Conservation (phyloP, 768 basidiomycete species). For the Sarcodon aspratus region DNA sequence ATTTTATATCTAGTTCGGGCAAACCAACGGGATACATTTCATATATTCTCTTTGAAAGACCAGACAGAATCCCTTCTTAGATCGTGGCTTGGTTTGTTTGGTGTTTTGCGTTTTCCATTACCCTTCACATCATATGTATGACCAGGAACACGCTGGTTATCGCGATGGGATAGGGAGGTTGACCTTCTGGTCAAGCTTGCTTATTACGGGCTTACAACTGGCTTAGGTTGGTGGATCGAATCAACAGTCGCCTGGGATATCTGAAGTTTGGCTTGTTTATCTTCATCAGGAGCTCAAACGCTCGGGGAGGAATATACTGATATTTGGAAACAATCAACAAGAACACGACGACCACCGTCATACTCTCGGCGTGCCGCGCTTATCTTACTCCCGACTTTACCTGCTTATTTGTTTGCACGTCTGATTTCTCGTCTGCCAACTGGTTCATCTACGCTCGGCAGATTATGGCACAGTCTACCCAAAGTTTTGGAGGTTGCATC, state of each 20-base stretch:
- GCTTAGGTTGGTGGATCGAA: slow-evolving; percentile 40
- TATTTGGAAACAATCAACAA: slow-evolving; percentile 59
- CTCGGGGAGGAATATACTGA: slow-evolving; percentile 89
- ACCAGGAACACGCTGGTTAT: slow-evolving; percentile 70
- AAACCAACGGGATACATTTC: slow-evolving; percentile 74
- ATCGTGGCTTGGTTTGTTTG: slow-evolving; percentile 58
- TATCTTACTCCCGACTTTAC: slow-evolving; percentile 56
- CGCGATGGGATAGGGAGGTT: slow-evolving; percentile 73
- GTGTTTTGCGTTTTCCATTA: not conserved
- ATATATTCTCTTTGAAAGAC: slow-evolving; percentile 63
- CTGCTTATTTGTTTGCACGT: slow-evolving; percentile 47
- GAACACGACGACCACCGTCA: slow-evolving; percentile 31
- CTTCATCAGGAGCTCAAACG: slow-evolving; percentile 54
- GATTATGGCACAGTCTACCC: slow-evolving; percentile 29
- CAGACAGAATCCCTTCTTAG: slow-evolving; percentile 66
- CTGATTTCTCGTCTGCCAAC: slow-evolving; percentile 27
- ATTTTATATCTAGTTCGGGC: slow-evolving; percentile 51
- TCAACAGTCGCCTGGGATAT: not conserved
- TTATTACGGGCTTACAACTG: slow-evolving; percentile 68
- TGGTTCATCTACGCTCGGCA: slow-evolving; percentile 22
- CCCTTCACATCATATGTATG: slow-evolving; percentile 4
- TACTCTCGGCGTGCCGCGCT: slow-evolving; percentile 34
- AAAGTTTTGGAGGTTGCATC: slow-evolving; percentile 38
- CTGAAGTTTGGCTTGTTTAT: not conserved
- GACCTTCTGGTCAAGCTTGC: slow-evolving; percentile 54